phyloP scores from a whole-genome alignment of 768 basidiomycete species.

The Lactarius akahatsu region DNA sequence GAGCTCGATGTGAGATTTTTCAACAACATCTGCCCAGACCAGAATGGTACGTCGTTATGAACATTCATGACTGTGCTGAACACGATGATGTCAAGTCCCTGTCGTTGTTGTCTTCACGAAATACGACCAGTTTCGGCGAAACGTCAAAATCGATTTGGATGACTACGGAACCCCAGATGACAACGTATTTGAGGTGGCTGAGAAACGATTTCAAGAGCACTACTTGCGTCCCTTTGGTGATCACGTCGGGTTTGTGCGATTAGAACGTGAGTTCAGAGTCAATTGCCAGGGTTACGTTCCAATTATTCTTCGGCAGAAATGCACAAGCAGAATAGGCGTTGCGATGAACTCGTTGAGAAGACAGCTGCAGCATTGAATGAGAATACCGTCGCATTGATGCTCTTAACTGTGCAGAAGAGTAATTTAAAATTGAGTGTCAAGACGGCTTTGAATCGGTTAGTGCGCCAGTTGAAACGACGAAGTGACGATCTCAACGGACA shows the following conservation, averaged over 20 bases:
- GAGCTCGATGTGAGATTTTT: neutral
- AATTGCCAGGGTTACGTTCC: neutral
- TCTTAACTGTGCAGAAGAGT: neutral
- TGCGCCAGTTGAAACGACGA: neutral
- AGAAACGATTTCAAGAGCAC: too few relatives aligned
- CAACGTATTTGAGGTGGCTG: too few relatives aligned
- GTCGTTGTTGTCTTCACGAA: too few relatives aligned
- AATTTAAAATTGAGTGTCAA: neutral
- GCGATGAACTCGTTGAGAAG: neutral
- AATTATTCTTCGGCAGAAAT: neutral
- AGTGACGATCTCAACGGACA: neutral
- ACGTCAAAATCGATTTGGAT: too few relatives aligned
- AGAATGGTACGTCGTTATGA: neutral
- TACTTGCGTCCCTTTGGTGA: too few relatives aligned
- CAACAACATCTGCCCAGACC: neutral
- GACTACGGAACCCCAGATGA: too few relatives aligned
- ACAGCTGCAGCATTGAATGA: neutral
- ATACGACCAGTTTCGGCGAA: too few relatives aligned
- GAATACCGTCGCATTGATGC: neutral
- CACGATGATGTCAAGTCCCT: neutral
- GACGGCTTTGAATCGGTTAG: neutral
- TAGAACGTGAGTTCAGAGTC: neutral
- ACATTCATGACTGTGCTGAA: neutral
- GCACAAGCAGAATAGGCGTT: neutral
- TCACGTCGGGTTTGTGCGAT: too few relatives aligned